A percentile compares a stretch with the other conserved stretches of the same genome.
phyloP scores from a whole-genome alignment of 1,139 yeast species.

The Candida glucosophila region DNA sequence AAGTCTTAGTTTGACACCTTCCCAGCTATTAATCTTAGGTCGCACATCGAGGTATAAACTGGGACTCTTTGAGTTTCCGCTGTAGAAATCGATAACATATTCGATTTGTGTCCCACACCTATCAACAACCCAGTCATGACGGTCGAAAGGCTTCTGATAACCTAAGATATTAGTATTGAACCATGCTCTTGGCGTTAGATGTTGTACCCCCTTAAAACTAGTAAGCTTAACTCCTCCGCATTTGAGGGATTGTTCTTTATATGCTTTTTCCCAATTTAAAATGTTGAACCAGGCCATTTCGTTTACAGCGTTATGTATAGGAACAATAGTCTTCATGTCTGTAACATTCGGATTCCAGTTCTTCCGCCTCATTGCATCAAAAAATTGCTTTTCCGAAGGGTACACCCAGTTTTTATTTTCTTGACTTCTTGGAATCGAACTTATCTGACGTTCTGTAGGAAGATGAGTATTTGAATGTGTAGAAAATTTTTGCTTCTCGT shows the following conservation, averaged over 20 bases:
- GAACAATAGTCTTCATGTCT: conserved; percentile 89
- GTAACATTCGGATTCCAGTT: conserved; percentile 74
- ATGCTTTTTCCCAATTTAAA: conserved; percentile 66
- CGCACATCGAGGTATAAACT: conserved; percentile 81
- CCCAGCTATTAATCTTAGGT: conserved; percentile 75
- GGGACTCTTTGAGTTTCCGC: conserved; percentile 53
- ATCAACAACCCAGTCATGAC: conserved; percentile 93
- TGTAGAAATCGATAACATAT: conserved; percentile 88
- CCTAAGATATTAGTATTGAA: conserved; percentile 55
- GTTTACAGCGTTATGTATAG: conserved; percentile 89
- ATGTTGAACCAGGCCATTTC: conserved; percentile 90
- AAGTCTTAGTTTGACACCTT: conserved; percentile 68
- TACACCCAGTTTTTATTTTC: conserved; percentile 72
- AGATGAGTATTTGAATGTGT: conserved; percentile 24
- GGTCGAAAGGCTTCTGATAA: conserved; percentile 75
- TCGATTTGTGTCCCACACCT: conserved; percentile 80
- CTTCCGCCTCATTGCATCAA: conserved; percentile 87
- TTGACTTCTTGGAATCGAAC: conserved; percentile 79
- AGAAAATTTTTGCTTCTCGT: conserved; percentile 15
- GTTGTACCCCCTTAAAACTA: conserved; percentile 84
- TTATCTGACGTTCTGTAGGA: conserved; percentile 65
- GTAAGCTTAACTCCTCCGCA: conserved; percentile 87
- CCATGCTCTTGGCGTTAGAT: conserved; percentile 84
- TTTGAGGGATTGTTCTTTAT: conserved; percentile 43
- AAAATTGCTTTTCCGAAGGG: conserved; percentile 93